A percentile compares a stretch with the other conserved stretches of the same genome.
phyloP scores from a whole-genome alignment of 257 asterid species.

The Forsythia viridissima region DNA sequence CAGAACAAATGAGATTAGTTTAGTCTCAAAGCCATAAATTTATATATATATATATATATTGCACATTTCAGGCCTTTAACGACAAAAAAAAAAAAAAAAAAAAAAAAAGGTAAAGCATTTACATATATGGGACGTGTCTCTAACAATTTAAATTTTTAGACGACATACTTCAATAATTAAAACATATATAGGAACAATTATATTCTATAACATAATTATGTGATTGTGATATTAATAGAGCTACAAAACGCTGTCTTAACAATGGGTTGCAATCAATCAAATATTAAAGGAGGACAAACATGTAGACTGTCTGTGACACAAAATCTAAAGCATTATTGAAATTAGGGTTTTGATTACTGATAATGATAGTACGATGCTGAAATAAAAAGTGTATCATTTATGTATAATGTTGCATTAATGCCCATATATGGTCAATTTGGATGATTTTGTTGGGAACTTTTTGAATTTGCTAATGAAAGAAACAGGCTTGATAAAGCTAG shows the following conservation, averaged over 20 bases:
- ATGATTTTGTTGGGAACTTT: background rate
- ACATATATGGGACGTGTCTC: too few species aligned
- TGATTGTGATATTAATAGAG: background rate
- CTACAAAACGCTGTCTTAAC: background rate
- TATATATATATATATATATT: too few species aligned
- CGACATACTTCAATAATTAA: background rate
- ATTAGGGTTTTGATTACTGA: slow-evolving; percentile 11
- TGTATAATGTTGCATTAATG: slow-evolving; percentile 3
- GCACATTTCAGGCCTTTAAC: too few species aligned
- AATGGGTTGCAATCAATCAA: background rate
- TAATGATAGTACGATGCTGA: slow-evolving; percentile 32
- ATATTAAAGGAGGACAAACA: slow-evolving; percentile 6
- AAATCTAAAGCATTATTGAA: slow-evolving; percentile 22
- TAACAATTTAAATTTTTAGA: too few species aligned
- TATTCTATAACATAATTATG: background rate
- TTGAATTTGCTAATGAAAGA: slow-evolving; percentile 9
- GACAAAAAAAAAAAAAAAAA: too few species aligned
- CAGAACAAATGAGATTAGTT: too few species aligned
- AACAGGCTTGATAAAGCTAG: slow-evolving; percentile 8
- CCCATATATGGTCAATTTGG: background rate
- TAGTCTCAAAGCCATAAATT: too few species aligned
- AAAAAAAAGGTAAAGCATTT: too few species aligned
- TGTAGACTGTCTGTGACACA: slow-evolving; percentile 5
- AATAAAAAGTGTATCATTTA: slow-evolving; percentile 7
- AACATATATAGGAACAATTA: background rate